Conservation (phyloP, 1,284 basidiomycete genomes). For the Schizopora paradoxa region DNA sequence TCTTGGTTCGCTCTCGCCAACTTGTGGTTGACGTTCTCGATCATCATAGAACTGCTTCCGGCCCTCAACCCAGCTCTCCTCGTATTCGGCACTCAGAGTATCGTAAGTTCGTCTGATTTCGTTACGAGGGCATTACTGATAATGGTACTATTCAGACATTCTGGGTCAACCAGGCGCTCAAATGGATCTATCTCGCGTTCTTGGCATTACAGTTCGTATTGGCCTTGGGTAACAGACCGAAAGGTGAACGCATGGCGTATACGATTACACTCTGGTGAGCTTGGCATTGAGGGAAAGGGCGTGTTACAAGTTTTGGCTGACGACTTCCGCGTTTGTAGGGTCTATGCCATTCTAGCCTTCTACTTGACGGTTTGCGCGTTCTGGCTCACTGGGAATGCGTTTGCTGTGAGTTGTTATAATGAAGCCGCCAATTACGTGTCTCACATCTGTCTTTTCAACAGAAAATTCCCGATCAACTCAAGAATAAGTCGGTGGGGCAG, state of each 20-base stretch:
- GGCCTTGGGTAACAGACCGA: slow-evolving; percentile 94
- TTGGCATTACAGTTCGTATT: slow-evolving; percentile 85
- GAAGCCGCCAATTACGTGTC: neutral
- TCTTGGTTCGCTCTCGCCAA: slow-evolving; percentile 93
- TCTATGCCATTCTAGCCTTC: slow-evolving; percentile 71
- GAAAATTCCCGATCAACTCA: slow-evolving; percentile 51
- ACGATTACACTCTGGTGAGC: slow-evolving; percentile 71
- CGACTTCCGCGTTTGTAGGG: slow-evolving; percentile 39
- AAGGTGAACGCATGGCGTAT: slow-evolving; percentile 86
- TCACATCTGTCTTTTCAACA: slow-evolving; percentile 25
- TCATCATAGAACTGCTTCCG: slow-evolving; percentile 89
- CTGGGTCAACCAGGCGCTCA: slow-evolving; percentile 80
- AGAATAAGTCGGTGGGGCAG: slow-evolving; percentile 40
- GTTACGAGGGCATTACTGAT: neutral
- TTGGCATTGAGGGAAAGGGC: slow-evolving; percentile 9
- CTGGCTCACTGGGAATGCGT: slow-evolving; percentile 75
- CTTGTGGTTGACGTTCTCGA: slow-evolving; percentile 92
- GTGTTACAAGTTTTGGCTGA: neutral
- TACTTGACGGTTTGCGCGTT: slow-evolving; percentile 85
- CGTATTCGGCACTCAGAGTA: slow-evolving; percentile 34
- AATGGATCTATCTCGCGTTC: slow-evolving; percentile 88
- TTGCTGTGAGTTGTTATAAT: slow-evolving; percentile 47
- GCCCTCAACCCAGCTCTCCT: slow-evolving; percentile 36
- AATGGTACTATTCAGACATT: slow-evolving; percentile 54
- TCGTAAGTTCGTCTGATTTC: slow-evolving; percentile 26